Evolutionary conservation across 805 yeast species (phyloP).

Genomic region (Kuraishia piskuri): DNA sequence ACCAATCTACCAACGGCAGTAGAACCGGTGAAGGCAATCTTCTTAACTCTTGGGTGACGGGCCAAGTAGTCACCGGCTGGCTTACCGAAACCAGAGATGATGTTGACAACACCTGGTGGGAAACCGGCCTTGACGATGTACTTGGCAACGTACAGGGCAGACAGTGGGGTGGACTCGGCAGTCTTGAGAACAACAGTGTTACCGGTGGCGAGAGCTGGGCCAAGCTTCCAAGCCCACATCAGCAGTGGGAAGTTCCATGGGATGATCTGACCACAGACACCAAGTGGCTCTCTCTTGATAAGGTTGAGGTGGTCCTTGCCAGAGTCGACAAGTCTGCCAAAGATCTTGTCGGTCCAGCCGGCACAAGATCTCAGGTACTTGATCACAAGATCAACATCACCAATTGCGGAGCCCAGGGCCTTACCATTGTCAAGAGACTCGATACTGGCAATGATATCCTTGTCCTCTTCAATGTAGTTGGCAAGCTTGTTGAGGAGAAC

Average conservation of each 20-base stretch:
- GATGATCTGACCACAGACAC: conserved; percentile 92
- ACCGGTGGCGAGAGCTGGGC: conserved; percentile 89
- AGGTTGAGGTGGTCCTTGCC: conserved; percentile 67
- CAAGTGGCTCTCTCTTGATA: conserved; percentile 83
- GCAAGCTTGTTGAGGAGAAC: conserved; percentile 62
- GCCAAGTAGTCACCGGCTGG: conserved; percentile 78
- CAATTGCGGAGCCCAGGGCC: conserved; percentile 59
- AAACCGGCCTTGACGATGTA: conserved; percentile 75
- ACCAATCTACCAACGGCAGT: conserved; percentile 78
- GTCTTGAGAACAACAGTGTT: conserved; percentile 83
- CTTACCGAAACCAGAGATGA: conserved; percentile 81
- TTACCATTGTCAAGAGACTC: conserved; percentile 91
- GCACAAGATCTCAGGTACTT: conserved; percentile 76
- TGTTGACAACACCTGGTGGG: conserved; percentile 87
- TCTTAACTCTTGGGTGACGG: conserved; percentile 72
- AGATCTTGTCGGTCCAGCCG: conserved; percentile 85
- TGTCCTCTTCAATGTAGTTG: conserved; percentile 62
- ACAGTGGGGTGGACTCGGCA: conserved; percentile 87
- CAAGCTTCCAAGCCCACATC: conserved; percentile 93
- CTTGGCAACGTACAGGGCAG: conserved; percentile 69
- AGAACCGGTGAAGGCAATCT: conserved; percentile 93
- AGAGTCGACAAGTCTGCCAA: conserved; percentile 69
- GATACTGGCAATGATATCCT: conserved; percentile 66
- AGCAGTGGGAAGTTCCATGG: conserved; percentile 97
- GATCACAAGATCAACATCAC: conserved; percentile 66